Percentiles rank a stretch among this genome's conserved stretches.
Evolutionary conservation across 208 protist species (phyloP).

Genomic region (Crithidia expoeki): DNA sequence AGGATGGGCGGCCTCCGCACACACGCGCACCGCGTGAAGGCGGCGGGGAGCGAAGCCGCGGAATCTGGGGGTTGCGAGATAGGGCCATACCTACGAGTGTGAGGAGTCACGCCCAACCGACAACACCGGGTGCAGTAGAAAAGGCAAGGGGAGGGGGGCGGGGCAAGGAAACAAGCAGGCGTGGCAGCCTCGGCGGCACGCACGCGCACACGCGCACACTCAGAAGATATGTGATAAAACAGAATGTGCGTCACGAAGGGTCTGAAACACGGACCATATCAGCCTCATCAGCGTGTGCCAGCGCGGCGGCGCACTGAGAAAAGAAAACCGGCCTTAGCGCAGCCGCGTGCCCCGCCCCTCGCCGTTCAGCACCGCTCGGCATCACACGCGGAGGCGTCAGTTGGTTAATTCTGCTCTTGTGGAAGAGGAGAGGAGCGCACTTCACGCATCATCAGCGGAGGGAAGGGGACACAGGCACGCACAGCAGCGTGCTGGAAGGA

Average conservation of each 20-base stretch:
- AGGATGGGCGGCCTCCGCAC: too few species aligned
- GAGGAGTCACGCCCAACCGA: slow-evolving; percentile 45
- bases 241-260: slow-evolving; percentile 56
- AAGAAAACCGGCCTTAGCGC: too few species aligned
- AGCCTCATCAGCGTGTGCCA: slow-evolving; percentile 53
- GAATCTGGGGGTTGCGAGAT: slow-evolving; percentile 49
- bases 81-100: slow-evolving; percentile 24
- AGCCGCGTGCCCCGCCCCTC: slow-evolving; percentile 1
- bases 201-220: slow-evolving; percentile 10
- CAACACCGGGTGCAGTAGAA: slow-evolving; percentile 32
- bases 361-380: slow-evolving; percentile 33
- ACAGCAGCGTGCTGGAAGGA: not conserved
- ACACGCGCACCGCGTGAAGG: too few species aligned
- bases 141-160: not conserved
- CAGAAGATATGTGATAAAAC: slow-evolving; percentile 67
- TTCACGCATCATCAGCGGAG: slow-evolving; percentile 48
- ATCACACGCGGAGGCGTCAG: slow-evolving; percentile 24
- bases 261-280: slow-evolving; percentile 89
- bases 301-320: too few species aligned
- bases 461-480: not conserved
- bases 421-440: slow-evolving; percentile 40
- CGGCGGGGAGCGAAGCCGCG: too few species aligned
- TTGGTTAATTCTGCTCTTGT: slow-evolving; percentile 49
- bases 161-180: not conserved
- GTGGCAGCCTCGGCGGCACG: not conserved